Conservation (phyloP, 2,329 filamentous ascomycete species). For the Scedosporium boydii region DNA sequence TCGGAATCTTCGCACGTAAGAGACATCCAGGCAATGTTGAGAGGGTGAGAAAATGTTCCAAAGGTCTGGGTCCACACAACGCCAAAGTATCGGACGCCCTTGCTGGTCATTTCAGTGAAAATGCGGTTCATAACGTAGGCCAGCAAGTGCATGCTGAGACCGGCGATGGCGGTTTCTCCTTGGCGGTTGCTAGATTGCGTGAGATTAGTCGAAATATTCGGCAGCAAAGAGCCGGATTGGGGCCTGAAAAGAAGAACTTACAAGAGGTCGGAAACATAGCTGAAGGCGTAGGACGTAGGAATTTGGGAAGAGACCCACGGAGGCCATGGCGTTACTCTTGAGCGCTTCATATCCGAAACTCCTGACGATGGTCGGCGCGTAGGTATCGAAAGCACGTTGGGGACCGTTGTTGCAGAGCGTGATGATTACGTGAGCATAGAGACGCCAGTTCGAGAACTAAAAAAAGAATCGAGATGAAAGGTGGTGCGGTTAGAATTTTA, state of each 20-base stretch:
- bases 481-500: neutral
- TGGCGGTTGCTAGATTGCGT: constrained; percentile 30
- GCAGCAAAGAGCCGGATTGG: neutral
- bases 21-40: constrained; percentile 21
- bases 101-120: constrained; percentile 32
- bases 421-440: constrained; percentile 23
- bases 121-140: constrained; percentile 45
- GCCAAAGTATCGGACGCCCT: constrained; percentile 13
- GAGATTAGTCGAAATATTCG: constrained; percentile 20
- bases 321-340: constrained; percentile 23
- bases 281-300: constrained; percentile 40
- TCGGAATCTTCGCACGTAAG: constrained; percentile 18
- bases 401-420: constrained; percentile 21
- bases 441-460: constrained; percentile 29
- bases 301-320: constrained; percentile 33
- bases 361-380: constrained; percentile 21
- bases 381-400: constrained; percentile 17
- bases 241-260: constrained; percentile 18
- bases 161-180: constrained; percentile 40
- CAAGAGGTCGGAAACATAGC: constrained; percentile 42
- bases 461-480: neutral
- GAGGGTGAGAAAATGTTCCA: constrained; percentile 10
- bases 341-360: constrained; percentile 25
- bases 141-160: constrained; percentile 22
- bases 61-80: constrained; percentile 14